Evolutionary conservation across 306 rosid genomes (phyloP).

Genomic region (Oxytropis ochrocephala): DNA sequence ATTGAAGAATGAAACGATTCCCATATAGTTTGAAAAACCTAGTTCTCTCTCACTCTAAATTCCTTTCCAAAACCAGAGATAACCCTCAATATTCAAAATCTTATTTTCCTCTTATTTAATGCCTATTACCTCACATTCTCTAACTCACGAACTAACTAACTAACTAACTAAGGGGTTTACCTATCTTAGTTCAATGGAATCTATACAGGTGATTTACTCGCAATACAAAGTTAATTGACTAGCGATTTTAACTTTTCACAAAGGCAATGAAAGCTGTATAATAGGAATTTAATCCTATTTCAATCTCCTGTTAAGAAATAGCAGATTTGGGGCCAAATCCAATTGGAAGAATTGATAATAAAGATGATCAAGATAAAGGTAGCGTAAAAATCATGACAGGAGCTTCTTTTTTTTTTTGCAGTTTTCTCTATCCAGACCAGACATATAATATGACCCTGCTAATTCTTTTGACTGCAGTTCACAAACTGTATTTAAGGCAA

Average conservation of each 20-base stretch:
- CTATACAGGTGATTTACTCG: background rate
- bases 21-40: background rate
- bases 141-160: background rate
- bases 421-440: background rate
- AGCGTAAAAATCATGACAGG: background rate
- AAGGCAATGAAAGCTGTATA: background rate
- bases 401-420: background rate
- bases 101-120: background rate
- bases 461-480: background rate
- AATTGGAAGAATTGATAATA: background rate
- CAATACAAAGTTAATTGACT: background rate
- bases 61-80: background rate
- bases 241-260: background rate
- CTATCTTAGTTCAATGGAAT: background rate
- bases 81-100: background rate
- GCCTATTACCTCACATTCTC: too few species aligned
- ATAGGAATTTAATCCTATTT: background rate
- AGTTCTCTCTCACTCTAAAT: background rate
- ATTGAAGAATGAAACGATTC: background rate
- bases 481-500: background rate
- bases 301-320: background rate
- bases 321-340: background rate
- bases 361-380: background rate
- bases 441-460: background rate
- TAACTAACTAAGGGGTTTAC: too few species aligned